phyloP scores from a whole-genome alignment of 2,329 filamentous ascomycete species.

The Chrysoporthe cubensis region DNA sequence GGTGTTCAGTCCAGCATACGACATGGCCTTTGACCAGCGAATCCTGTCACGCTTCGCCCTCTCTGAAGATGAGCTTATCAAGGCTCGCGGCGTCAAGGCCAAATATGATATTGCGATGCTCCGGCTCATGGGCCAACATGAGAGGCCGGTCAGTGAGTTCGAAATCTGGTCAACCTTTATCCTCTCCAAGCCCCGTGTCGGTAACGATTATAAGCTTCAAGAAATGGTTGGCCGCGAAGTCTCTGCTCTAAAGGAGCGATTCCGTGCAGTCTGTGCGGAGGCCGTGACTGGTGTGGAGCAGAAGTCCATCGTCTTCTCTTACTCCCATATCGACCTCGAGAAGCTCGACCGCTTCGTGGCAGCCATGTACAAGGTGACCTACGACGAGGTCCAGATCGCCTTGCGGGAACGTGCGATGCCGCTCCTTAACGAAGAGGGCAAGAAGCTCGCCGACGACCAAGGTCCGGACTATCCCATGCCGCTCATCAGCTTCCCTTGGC shows the following conservation, averaged over 20 bases:
- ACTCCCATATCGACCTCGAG: slow-evolving; percentile 52
- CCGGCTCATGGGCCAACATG: slow-evolving; percentile 82
- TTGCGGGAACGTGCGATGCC: slow-evolving; percentile 46
- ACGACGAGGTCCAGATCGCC: slow-evolving; percentile 67
- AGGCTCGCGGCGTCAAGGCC: slow-evolving; percentile 69
- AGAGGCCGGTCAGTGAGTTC: slow-evolving; percentile 78
- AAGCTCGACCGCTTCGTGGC: slow-evolving; percentile 73
- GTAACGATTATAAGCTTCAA: slow-evolving; percentile 81
- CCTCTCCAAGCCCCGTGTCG: slow-evolving; percentile 71
- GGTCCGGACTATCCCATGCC: slow-evolving; percentile 60
- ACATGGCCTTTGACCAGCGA: slow-evolving; percentile 73
- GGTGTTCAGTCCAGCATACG: slow-evolving; percentile 71
- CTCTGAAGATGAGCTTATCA: slow-evolving; percentile 57
- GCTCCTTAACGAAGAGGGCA: slow-evolving; percentile 33
- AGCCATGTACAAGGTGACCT: slow-evolving; percentile 86
- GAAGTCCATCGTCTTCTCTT: slow-evolving; percentile 45
- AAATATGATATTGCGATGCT: slow-evolving; percentile 78
- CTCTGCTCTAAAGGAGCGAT: slow-evolving; percentile 67
- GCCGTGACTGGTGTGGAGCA: slow-evolving; percentile 46
- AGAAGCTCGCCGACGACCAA: slow-evolving; percentile 36
- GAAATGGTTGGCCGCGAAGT: slow-evolving; percentile 79
- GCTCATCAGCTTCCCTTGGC: slow-evolving; percentile 92
- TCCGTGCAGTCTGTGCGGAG: slow-evolving; percentile 67
- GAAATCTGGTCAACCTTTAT: slow-evolving; percentile 91
- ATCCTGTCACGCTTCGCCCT: slow-evolving; percentile 68